phyloP scores from a whole-genome alignment of 2,329 filamentous ascomycete genomes.

The Fusarium chlamydosporum region DNA sequence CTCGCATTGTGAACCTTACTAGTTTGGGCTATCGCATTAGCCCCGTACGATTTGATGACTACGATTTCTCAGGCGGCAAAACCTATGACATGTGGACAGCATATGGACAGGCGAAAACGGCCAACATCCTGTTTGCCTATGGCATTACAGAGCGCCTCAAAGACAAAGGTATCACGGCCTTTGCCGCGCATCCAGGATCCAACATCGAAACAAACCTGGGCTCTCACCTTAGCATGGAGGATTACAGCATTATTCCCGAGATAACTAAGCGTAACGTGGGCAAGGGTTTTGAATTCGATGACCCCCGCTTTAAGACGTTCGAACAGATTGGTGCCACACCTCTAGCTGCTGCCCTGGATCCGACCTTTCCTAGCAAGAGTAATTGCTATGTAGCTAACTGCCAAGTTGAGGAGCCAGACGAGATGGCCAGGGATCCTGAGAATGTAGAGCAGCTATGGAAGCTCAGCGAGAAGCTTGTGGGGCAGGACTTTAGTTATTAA shows the following conservation, averaged over 20 bases:
- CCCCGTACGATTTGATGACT: background rate
- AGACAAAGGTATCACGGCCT: background rate
- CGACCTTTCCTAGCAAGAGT: background rate
- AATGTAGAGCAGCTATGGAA: background rate
- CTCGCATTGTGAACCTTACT: background rate
- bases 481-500: background rate
- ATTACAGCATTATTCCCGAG: background rate
- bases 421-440: slow-evolving; percentile 1
- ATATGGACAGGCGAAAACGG: background rate
- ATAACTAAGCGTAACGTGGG: background rate
- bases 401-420: background rate
- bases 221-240: background rate
- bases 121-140: background rate
- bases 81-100: background rate
- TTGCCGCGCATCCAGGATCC: background rate
- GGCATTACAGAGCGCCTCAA: background rate
- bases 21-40: background rate
- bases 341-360: background rate
- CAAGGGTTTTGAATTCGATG: background rate
- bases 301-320: background rate
- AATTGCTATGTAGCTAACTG: background rate
- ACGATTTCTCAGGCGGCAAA: background rate
- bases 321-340: background rate
- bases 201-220: background rate
- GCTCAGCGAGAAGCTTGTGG: background rate